Evolutionary conservation across 2,329 filamentous ascomycete species (phyloP).

Genomic region (Elsinoe batatas): DNA sequence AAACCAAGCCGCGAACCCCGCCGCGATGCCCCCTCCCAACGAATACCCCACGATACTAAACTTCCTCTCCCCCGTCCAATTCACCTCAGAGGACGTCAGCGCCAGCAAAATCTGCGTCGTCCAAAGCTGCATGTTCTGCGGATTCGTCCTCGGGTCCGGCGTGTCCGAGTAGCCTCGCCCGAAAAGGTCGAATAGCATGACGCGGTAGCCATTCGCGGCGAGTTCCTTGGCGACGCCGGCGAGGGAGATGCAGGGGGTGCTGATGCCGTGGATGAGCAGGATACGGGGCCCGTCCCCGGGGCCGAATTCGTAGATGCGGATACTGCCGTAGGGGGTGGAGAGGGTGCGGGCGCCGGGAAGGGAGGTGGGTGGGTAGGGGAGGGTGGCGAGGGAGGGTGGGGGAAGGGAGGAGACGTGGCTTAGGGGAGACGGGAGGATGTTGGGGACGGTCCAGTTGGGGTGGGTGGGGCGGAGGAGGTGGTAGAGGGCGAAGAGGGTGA

Average conservation of each 20-base stretch:
- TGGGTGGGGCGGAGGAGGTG: background rate
- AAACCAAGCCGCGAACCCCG: conserved; percentile 60
- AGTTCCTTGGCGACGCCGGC: conserved; percentile 57
- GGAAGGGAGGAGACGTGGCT: conserved; percentile 23
- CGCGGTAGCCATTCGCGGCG: conserved; percentile 56
- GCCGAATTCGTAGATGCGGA: conserved; percentile 73
- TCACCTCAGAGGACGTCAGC: conserved; percentile 57
- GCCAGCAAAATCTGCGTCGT: conserved; percentile 61
- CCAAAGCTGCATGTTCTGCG: conserved; percentile 66
- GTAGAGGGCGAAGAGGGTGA: conserved; percentile 4
- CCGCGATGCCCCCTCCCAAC: conserved; percentile 64
- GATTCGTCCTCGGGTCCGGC: conserved; percentile 55
- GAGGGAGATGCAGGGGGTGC: conserved; percentile 63
- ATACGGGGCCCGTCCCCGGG: conserved; percentile 61
- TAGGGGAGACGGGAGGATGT: conserved; percentile 23
- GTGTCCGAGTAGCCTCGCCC: conserved; percentile 70
- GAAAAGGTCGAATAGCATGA: conserved; percentile 71
- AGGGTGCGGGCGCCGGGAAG: conserved; percentile 63
- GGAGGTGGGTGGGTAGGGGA: conserved; percentile 57
- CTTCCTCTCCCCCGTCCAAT: conserved; percentile 49
- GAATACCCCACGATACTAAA: conserved; percentile 74
- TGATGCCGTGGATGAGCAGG: conserved; percentile 70
- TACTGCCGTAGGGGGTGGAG: conserved; percentile 57
- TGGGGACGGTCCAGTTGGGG: background rate
- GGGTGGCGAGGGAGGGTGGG: conserved; percentile 18